These are phyloP conservation scores for Petasospora rhodanensis DNA, from an alignment of 1,139 yeast species.

Conservation along the genomic window DNA sequence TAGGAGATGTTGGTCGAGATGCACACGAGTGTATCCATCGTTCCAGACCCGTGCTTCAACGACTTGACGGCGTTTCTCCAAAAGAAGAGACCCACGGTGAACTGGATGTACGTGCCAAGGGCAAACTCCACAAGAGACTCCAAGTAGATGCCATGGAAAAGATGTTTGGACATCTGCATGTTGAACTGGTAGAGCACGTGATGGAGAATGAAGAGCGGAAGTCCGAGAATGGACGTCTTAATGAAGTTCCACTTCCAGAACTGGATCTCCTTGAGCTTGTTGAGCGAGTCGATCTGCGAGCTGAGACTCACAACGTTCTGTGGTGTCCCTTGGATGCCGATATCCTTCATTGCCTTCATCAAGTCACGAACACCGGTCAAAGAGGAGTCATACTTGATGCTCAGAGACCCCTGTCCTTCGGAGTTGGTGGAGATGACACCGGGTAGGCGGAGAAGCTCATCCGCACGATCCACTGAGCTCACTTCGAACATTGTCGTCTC, in stretches of 20 bases:
- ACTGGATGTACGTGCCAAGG: slow-evolving; percentile 64
- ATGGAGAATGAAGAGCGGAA: slow-evolving; percentile 60
- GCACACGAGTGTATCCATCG: slow-evolving; percentile 91
- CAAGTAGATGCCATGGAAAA: slow-evolving; percentile 51
- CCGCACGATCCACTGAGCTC: slow-evolving; percentile 4
- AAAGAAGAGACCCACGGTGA: slow-evolving; percentile 56
- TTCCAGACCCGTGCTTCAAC: slow-evolving; percentile 71
- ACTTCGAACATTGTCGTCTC: slow-evolving; percentile 27
- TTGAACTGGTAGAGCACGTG: slow-evolving; percentile 42
- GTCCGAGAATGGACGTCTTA: slow-evolving; percentile 48
- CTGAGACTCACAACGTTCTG: slow-evolving; percentile 39
- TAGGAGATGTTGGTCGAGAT: slow-evolving; percentile 80
- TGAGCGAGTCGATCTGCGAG: slow-evolving; percentile 64
- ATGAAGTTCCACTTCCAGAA: slow-evolving; percentile 62
- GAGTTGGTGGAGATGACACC: slow-evolving; percentile 17
- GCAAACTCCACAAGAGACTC: slow-evolving; percentile 55
- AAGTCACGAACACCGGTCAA: slow-evolving; percentile 41
- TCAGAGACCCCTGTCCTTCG: slow-evolving; percentile 30
- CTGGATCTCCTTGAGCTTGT: slow-evolving; percentile 65
- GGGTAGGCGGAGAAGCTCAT: slow-evolving; percentile 1
- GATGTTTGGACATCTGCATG: slow-evolving; percentile 21
- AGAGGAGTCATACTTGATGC: slow-evolving; percentile 35
- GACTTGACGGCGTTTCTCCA: slow-evolving; percentile 62
- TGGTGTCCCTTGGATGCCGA: slow-evolving; percentile 24
- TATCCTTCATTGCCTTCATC: slow-evolving; percentile 32